Evolutionary conservation across 306 rosid genomes (phyloP).

Genomic region (Gleditsia sinensis): DNA sequence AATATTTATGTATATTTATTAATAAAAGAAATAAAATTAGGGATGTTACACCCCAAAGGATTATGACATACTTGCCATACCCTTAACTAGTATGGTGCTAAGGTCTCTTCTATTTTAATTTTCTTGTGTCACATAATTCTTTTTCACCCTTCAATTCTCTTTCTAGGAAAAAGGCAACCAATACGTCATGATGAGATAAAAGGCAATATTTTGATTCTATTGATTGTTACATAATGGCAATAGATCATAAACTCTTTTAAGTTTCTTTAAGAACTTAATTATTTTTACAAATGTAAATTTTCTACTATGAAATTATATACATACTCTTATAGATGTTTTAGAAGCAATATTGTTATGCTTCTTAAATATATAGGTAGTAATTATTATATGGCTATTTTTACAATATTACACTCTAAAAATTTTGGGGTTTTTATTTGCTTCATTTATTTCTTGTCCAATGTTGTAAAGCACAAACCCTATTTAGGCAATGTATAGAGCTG

Average conservation of each 20-base stretch:
- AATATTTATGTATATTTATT: no score
- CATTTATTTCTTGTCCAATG: conserved; percentile 25
- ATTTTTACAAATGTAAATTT: conserved; percentile 78
- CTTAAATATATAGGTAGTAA: conserved; percentile 70
- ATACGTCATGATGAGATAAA: conserved; percentile 76
- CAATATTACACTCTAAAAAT: background rate
- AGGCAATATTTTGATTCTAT: conserved; percentile 81
- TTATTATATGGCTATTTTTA: conserved; percentile 4
- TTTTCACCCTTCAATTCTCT: conserved; percentile 19
- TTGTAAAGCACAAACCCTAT: conserved; percentile 29
- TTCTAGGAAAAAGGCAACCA: conserved; percentile 88
- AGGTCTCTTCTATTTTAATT: no score
- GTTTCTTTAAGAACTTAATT: conserved; percentile 60
- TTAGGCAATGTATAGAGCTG: conserved; percentile 85
- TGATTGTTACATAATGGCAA: conserved; percentile 85
- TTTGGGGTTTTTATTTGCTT: background rate
- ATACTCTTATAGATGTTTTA: conserved; percentile 77
- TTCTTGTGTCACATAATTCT: no score
- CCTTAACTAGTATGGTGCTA: no score
- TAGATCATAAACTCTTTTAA: conserved; percentile 69
- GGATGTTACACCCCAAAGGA: no score
- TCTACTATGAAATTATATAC: conserved; percentile 78
- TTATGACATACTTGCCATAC: no score
- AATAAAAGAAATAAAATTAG: no score
- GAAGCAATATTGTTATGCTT: conserved; percentile 70